Evolutionary conservation across 495 filamentous ascomycete species (phyloP).

Genomic region (Trichoderma gamsii): DNA sequence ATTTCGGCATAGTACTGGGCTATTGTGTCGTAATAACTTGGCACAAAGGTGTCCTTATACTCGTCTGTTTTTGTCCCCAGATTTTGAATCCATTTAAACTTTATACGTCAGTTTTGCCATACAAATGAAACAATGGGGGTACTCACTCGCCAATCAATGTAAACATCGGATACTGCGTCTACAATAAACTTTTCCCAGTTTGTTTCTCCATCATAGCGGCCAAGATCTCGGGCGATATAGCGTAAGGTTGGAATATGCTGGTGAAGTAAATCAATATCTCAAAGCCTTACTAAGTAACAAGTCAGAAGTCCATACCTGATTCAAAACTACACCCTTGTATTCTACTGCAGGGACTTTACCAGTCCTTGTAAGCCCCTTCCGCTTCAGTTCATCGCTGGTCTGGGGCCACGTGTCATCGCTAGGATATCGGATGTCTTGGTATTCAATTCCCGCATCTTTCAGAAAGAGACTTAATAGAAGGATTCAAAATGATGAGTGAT

Average conservation of each 20-base stretch:
- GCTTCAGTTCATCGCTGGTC: background rate
- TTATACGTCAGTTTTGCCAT: background rate
- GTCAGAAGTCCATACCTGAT: background rate
- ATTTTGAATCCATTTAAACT: conserved; percentile 1
- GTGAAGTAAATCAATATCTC: background rate
- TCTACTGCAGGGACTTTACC: background rate
- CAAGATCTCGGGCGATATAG: conserved; percentile 35
- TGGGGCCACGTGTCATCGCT: background rate
- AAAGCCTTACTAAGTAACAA: background rate
- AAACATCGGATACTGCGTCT: conserved; percentile 41
- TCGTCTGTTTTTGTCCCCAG: background rate
- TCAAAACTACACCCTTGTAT: background rate
- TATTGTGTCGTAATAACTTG: conserved; percentile 27
- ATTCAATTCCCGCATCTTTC: conserved; percentile 3
- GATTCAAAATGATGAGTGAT: background rate
- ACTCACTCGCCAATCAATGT: conserved; percentile 36
- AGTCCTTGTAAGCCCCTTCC: background rate
- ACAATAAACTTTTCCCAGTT: conserved; percentile 36
- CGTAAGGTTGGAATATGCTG: conserved; percentile 38
- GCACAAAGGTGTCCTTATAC: conserved; percentile 18
- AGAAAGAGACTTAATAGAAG: background rate
- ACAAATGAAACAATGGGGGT: conserved; percentile 21
- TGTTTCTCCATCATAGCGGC: conserved; percentile 36
- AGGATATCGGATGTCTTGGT: background rate
- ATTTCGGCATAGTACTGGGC: conserved; percentile 25